Evolutionary conservation across 768 basidiomycete genomes (phyloP), one percentile per base, ranked within the genome.

Genomic region (Neoboletus magnificus): DNA sequence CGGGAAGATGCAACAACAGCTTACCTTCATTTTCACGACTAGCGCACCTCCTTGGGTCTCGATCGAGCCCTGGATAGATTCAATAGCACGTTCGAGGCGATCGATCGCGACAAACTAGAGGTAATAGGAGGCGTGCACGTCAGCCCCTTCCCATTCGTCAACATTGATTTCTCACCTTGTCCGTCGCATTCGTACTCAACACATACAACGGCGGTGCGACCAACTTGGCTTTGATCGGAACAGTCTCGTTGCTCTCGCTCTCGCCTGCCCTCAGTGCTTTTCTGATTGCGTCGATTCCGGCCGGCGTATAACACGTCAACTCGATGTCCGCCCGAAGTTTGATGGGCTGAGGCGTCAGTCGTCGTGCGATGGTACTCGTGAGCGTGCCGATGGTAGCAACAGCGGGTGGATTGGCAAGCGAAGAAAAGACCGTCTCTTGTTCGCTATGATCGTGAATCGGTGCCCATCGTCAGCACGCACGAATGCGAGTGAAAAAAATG

Each of bases 241-340:
- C 93, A 0, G 87, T 83, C 54, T 93, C 91, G 18, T 80, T 93
- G 72, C 91, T 91, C 59, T 90, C 83, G 49, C 81, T 84, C 70
- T 98, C 97, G 30, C 96, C 96, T 4, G 90, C 91, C 41, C 82
- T 81, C 35, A 98, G 79, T 0, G 97, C 95, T 50, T 85, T 86
- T 75, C 93, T 93, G 74, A 99, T 98, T 6, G 96, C 94, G 64
- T 97, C 93, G 70, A 99, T 98, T 10, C 97, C 96, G 7, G 91
- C 84, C 33, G 93, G 94, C 1, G 89, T 88, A 71, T 97, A 99
- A 73, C 96, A 98, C 39, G 94, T 97, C 43, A 99, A 76, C 74
- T 98, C 94, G 65, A 99, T 91, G 73, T 99, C 97, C 5, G 97
- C 94, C 63, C 97, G 92, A 39, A 99, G 83, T 76, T 98, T 99